phyloP scores from a whole-genome alignment of 2,329 filamentous ascomycete species.

The Ophiostoma montium region DNA sequence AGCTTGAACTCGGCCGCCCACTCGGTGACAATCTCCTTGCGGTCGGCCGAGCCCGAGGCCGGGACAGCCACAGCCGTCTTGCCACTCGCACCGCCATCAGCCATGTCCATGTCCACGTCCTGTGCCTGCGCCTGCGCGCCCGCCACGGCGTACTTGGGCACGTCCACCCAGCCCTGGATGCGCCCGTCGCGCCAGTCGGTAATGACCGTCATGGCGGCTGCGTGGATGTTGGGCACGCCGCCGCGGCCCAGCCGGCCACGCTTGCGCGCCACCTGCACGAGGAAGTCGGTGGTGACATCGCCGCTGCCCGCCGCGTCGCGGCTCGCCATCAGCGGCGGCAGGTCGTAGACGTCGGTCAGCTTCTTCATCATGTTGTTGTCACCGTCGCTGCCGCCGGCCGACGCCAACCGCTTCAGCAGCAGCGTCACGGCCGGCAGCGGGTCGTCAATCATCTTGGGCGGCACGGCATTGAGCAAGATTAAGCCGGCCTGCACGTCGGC shows the following conservation, averaged over 20 bases:
- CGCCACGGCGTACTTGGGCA: constrained; percentile 54
- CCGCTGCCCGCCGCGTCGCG: constrained; percentile 45
- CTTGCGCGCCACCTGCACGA: constrained; percentile 90
- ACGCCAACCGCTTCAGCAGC: constrained; percentile 66
- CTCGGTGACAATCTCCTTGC: constrained; percentile 80
- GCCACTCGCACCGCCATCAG: neutral
- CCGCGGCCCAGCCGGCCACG: constrained; percentile 77
- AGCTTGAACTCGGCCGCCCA: constrained; percentile 94
- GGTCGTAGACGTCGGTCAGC: constrained; percentile 69
- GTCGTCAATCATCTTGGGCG: constrained; percentile 87
- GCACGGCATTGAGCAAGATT: constrained; percentile 78
- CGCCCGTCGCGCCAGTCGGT: constrained; percentile 95
- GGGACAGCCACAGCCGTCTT: constrained; percentile 16
- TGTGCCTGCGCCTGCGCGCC: constrained; percentile 37
- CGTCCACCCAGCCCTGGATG: constrained; percentile 82
- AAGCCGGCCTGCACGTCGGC: constrained; percentile 70
- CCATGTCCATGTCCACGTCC: constrained; percentile 9
- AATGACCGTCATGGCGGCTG: constrained; percentile 83
- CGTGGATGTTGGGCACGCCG: constrained; percentile 75
- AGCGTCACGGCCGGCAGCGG: constrained; percentile 76
- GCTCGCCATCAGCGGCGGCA: constrained; percentile 60
- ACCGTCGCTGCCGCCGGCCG: too few relatives aligned
- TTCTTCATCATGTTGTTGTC: constrained; percentile 42
- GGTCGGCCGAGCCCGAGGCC: constrained; percentile 35
- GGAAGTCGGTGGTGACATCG: constrained; percentile 76